Evolutionary conservation across 176 grass and related monocot species (phyloP).

Genomic region (Oryza meridionalis): DNA sequence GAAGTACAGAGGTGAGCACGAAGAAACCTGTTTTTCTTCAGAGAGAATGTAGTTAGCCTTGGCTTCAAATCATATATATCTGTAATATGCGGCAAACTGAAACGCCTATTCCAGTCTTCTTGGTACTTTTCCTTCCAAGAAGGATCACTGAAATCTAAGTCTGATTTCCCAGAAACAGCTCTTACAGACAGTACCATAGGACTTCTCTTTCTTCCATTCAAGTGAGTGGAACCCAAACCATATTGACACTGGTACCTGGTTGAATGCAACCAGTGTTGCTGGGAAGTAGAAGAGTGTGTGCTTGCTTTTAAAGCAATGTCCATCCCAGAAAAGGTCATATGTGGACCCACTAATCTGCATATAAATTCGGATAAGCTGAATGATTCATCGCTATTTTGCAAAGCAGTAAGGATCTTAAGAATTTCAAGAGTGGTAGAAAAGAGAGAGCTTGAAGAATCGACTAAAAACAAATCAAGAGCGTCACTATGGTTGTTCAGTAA

Average conservation of each 20-base stretch:
- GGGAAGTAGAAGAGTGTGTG: conserved; percentile 11
- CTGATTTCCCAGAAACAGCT: conserved; percentile 41
- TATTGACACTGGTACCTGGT: conserved; percentile 10
- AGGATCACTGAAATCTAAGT: conserved; percentile 75
- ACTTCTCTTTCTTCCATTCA: conserved; percentile 37
- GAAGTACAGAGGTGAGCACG: not conserved
- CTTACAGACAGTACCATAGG: conserved; percentile 26
- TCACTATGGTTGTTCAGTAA: not conserved
- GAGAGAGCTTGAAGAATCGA: not conserved
- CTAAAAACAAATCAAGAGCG: not conserved
- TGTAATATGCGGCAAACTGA: conserved; percentile 81
- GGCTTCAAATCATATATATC: conserved; percentile 88
- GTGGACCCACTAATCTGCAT: conserved; percentile 13
- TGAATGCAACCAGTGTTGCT: conserved; percentile 13
- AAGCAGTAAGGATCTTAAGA: not conserved
- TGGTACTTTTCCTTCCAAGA: conserved; percentile 74
- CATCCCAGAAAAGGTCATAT: conserved; percentile 45
- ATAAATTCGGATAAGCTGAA: conserved; percentile 21
- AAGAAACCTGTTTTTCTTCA: conserved; percentile 79
- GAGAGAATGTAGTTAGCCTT: conserved; percentile 78
- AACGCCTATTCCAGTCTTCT: conserved; percentile 75
- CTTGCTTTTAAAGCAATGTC: conserved; percentile 50
- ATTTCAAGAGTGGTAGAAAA: not conserved
- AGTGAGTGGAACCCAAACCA: conserved; percentile 38
- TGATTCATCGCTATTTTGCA: not conserved